phyloP scores from a whole-genome alignment of 495 filamentous ascomycete genomes.

The Penicillium canariense region DNA sequence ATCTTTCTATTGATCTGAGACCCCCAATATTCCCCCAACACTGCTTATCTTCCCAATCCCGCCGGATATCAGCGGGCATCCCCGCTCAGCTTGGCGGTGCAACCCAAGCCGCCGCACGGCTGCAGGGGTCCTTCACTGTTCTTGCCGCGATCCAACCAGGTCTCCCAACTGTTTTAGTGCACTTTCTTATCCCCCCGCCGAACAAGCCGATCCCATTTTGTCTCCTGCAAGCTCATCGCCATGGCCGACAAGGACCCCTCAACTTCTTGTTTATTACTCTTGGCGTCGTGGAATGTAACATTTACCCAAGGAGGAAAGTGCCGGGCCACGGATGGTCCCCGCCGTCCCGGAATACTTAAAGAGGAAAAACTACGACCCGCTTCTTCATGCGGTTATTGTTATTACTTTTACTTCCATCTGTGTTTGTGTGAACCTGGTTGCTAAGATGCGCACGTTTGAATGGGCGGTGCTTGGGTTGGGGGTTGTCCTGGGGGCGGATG shows the following conservation, averaged over 20 bases:
- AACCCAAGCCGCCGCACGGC: slow-evolving; percentile 21
- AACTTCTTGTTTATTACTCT: slow-evolving; percentile 20
- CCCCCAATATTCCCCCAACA: neutral
- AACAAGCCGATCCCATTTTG: neutral
- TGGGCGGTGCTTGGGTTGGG: slow-evolving; percentile 18
- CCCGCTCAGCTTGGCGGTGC: slow-evolving; percentile 28
- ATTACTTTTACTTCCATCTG: slow-evolving; percentile 4
- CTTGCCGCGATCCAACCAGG: neutral
- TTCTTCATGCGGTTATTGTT: neutral
- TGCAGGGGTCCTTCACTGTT: neutral
- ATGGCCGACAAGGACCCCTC: slow-evolving; percentile 1
- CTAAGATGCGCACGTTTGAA: slow-evolving; percentile 17
- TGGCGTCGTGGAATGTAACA: slow-evolving; percentile 28
- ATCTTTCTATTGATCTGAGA: neutral
- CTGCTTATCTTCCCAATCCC: neutral
- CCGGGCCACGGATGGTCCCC: slow-evolving; percentile 1
- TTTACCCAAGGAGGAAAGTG: slow-evolving; percentile 19
- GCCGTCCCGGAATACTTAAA: slow-evolving; percentile 2
- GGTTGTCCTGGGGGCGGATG: slow-evolving; percentile 9
- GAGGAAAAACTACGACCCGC: neutral
- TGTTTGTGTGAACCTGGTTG: slow-evolving; percentile 7
- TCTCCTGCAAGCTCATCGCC: neutral
- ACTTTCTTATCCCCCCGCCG: slow-evolving; percentile 2
- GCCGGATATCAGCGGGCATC: slow-evolving; percentile 15
- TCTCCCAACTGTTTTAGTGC: neutral